phyloP scores from a whole-genome alignment of 257 asterid species.

The Cruciata laevipes region DNA sequence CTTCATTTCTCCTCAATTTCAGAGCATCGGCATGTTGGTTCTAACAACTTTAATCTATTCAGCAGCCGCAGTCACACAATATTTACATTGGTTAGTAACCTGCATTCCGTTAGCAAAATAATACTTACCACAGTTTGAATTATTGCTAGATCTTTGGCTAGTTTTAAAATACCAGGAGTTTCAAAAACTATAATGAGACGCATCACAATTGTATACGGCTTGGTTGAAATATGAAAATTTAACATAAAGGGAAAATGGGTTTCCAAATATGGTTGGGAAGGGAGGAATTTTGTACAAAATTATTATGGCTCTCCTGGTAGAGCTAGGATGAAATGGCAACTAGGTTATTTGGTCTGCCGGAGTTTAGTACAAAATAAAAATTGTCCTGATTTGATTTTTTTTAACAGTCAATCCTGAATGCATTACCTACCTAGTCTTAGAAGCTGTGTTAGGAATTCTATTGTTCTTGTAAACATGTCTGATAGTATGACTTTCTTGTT shows the following conservation, averaged over 20 bases:
- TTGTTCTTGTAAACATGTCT: neutral
- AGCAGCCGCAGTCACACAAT: conserved; percentile 99
- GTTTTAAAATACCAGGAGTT: neutral
- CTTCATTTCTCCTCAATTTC: conserved; percentile 33
- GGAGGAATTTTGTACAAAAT: neutral
- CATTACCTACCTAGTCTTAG: neutral
- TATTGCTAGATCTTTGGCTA: neutral
- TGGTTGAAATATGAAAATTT: neutral
- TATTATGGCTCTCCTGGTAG: neutral
- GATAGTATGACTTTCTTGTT: neutral
- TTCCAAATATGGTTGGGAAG: neutral
- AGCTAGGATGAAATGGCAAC: neutral
- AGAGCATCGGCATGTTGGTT: conserved; percentile 99
- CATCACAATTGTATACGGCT: neutral
- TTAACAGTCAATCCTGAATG: neutral
- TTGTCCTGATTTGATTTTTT: neutral
- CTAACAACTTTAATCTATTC: conserved; percentile 91
- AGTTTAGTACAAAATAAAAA: too few species aligned
- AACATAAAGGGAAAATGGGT: neutral
- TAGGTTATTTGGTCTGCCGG: neutral
- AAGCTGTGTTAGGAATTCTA: neutral
- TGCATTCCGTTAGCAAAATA: neutral
- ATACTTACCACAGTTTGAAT: neutral
- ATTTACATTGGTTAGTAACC: conserved; percentile 75
- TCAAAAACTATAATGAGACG: neutral